Percentiles rank a stretch among this genome's conserved stretches.
Evolutionary conservation across 2,329 filamentous ascomycete species (phyloP).

Genomic region (Colletotrichum tropicicola): DNA sequence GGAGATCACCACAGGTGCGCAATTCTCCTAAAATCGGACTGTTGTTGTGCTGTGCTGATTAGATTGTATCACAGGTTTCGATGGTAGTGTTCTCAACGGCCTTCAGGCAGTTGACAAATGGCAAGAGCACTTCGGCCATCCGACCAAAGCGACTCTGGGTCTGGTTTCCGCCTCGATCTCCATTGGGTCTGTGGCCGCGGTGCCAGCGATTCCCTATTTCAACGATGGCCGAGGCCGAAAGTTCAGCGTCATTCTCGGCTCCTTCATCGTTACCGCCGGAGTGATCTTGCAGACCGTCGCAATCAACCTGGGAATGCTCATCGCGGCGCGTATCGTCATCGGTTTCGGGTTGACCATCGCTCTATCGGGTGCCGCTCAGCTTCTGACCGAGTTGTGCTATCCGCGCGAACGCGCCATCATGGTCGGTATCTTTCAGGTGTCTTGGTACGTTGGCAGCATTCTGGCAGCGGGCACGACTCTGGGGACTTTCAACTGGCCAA

Average conservation of each 20-base stretch:
- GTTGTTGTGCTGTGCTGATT: not conserved
- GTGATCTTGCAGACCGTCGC: conserved; percentile 40
- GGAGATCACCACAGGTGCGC: conserved; percentile 50
- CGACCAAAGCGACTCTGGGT: conserved; percentile 38
- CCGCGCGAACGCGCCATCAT: conserved; percentile 61
- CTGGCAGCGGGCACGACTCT: conserved; percentile 52
- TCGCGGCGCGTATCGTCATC: conserved; percentile 59
- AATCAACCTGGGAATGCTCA: conserved; percentile 54
- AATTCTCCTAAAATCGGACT: not conserved
- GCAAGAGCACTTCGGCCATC: conserved; percentile 47
- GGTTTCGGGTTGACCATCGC: conserved; percentile 61
- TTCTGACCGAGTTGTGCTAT: conserved; percentile 61
- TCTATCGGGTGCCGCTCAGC: conserved; percentile 56
- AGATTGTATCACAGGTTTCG: conserved; percentile 39
- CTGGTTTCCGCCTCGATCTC: conserved; percentile 52
- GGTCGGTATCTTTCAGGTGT: conserved; percentile 60
- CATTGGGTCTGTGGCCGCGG: conserved; percentile 48
- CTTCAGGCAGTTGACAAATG: conserved; percentile 51
- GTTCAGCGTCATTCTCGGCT: conserved; percentile 39
- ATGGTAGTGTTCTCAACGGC: conserved; percentile 59
- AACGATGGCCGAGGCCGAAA: conserved; percentile 41
- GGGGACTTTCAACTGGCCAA: conserved; percentile 49
- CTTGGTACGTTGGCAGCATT: conserved; percentile 55
- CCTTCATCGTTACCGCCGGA: conserved; percentile 40
- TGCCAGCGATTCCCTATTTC: conserved; percentile 39